Evolutionary conservation across 352 stramenopile species (phyloP), one percentile per base, ranked within the genome.

Genomic region (Phytopythium cucurbitacearum): DNA sequence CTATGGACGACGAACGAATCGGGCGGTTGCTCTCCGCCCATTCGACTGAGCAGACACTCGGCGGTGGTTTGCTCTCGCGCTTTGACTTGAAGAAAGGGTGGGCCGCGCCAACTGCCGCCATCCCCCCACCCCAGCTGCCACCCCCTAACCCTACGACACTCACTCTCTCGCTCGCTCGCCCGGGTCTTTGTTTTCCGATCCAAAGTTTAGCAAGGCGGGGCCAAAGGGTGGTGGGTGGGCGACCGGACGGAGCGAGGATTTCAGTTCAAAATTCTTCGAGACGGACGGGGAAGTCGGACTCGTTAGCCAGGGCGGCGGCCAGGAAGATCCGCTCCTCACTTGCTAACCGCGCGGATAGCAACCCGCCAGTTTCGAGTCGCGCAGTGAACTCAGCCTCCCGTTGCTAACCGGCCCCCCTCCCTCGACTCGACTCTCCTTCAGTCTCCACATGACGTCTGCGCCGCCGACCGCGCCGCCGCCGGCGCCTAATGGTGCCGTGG

Each of bases 201-300:
- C 44, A 11, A 9, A 7, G 15, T 21, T 10, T 5, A 11, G 7
- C 13, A 15, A 7, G 2, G 40, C 6, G n/a, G 9, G 44, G 44
- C 21, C 21, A 28, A 28, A 28, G 21, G 21, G 21, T 28, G 21
- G 21, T 28, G 21, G 21, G 21, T 28, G 21, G 21, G 21, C 21
- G 21, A 28, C 21, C 21, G 21, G 21, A 28, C 21, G 21, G 21
- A 28, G 21, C 21, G 21, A 28, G 21, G 69, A 75, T 79, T 79
- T 79, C 69, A 79, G 62, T 74, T 59, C 62, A 63, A 73, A 73
- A 58, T 63, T 76, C 69, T 70, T 75, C 55, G 57, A 58, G 65
- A 68, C 65, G 58, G 62, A 70, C 44, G 33, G 41, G 41, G 53
- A 65, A 69, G 60, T 75, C 69, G 65, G 61, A 74, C 72, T 53